A percentile compares a stretch with the other conserved stretches of the same genome.
phyloP scores from a whole-genome alignment of 495 filamentous ascomycete species.

The Hypoxylon fragiforme region DNA sequence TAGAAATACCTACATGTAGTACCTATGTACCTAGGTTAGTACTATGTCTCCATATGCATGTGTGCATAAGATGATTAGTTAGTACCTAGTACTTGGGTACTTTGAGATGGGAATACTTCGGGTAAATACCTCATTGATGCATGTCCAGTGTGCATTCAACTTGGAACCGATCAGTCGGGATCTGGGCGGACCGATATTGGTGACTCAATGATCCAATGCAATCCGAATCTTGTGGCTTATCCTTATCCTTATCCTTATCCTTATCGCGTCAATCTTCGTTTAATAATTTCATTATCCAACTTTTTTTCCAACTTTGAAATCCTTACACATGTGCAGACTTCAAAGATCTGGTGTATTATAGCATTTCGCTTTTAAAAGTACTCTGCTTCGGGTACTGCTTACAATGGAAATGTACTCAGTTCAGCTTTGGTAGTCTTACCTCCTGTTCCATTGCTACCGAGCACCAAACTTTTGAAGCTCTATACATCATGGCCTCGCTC shows the following conservation, averaged over 20 bases:
- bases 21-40: not conserved
- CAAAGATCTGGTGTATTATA: too few relatives aligned
- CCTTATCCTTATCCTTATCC: not conserved
- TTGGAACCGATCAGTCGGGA: conserved; percentile 15
- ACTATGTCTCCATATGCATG: too few relatives aligned
- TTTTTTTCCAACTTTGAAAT: too few relatives aligned
- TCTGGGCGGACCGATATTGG: conserved; percentile 11
- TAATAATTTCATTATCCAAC: too few relatives aligned
- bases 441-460: not conserved
- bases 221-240: conserved; percentile 7
- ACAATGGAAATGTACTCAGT: conserved; percentile 18
- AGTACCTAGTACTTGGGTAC: conserved; percentile 13
- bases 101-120: conserved; percentile 1
- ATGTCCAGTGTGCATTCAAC: too few relatives aligned
- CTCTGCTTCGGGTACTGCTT: too few relatives aligned
- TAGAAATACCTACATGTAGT: not conserved
- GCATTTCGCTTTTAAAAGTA: too few relatives aligned
- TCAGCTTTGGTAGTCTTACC: conserved; percentile 15
- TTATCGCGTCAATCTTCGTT: not conserved
- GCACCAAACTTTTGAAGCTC: too few relatives aligned
- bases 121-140: too few relatives aligned
- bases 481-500: conserved; percentile 39
- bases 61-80: too few relatives aligned
- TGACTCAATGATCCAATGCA: conserved; percentile 11
- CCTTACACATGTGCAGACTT: too few relatives aligned